These are phyloP conservation scores for Phytopythium helicoides DNA, from an alignment of 352 stramenopile genomes.

Conservation along the genomic window DNA sequence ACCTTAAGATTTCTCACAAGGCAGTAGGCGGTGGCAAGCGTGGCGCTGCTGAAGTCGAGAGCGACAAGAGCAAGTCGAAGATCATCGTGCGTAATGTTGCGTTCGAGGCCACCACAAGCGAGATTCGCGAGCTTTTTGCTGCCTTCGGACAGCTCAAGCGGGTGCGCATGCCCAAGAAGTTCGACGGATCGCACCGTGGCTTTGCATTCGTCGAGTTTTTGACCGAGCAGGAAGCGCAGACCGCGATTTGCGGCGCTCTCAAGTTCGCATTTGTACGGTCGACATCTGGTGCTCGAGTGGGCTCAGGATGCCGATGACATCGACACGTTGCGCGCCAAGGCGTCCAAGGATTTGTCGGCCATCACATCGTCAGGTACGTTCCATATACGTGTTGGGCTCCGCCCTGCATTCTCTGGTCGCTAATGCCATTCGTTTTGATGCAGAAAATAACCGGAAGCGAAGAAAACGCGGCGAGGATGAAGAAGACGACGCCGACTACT, in stretches of 20 bases:
- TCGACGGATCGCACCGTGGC: conserved; percentile 95
- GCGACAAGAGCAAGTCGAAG: conserved; percentile 87
- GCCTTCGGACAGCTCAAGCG: conserved; percentile 97
- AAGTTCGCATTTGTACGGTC: conserved; percentile 98
- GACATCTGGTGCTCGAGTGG: conserved; percentile 99
- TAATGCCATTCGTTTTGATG: no score
- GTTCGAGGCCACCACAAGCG: conserved; percentile 96
- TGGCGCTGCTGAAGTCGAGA: conserved; percentile 17
- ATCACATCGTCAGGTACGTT: conserved; percentile 41
- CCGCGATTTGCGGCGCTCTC: conserved; percentile 91
- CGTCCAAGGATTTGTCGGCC: conserved; percentile 61
- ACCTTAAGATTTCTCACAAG: conserved; percentile 94
- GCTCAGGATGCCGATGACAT: conserved; percentile 88
- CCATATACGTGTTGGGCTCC: not conserved
- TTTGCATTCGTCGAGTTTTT: conserved; percentile 99
- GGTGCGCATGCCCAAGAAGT: conserved; percentile 98
- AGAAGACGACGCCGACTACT: conserved; percentile 47
- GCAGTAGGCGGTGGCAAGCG: conserved; percentile 46
- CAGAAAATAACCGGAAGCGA: conserved; percentile 66
- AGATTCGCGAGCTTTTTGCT: conserved; percentile 97
- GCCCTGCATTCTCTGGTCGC: no score
- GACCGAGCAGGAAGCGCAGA: conserved; percentile 93
- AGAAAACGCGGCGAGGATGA: conserved; percentile 49
- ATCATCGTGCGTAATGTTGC: conserved; percentile 98
- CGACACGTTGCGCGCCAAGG: conserved; percentile 82